Evolutionary conservation across 805 yeast species (phyloP).

Genomic region (Kregervanrija pseudodelftensis): DNA sequence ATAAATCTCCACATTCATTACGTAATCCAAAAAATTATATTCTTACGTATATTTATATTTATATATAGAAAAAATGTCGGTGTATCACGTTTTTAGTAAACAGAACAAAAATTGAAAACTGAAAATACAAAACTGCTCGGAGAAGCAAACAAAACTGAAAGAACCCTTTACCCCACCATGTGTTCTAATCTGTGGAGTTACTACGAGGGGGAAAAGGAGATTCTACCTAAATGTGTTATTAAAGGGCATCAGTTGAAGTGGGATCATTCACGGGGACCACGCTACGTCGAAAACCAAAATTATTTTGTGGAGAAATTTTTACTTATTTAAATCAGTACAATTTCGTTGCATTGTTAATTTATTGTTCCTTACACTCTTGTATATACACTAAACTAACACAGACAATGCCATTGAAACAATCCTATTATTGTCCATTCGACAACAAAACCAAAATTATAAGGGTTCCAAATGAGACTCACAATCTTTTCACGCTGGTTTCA

Average conservation of each 20-base stretch:
- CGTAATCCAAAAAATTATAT: too few species aligned
- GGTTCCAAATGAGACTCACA: conserved; percentile 6
- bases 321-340: background rate
- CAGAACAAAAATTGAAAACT: too few species aligned
- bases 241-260: background rate
- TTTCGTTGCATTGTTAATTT: background rate
- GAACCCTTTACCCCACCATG: too few species aligned
- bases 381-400: background rate
- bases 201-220: too few species aligned
- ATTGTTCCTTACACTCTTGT: background rate
- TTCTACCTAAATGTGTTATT: background rate
- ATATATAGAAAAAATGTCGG: too few species aligned
- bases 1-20: too few species aligned
- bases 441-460: conserved; percentile 8
- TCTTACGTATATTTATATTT: too few species aligned
- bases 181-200: too few species aligned
- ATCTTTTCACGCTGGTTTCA: background rate
- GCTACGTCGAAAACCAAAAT: background rate
- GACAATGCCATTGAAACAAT: background rate
- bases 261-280: background rate
- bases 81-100: too few species aligned
- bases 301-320: background rate
- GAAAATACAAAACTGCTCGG: too few species aligned
- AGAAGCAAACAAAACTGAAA: too few species aligned
- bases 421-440: conserved; percentile 12